Percentiles rank a stretch among this genome's conserved stretches.
Evolutionary conservation across 169 alveolate genomes (phyloP).

Genomic region (Plasmodium sp.): DNA sequence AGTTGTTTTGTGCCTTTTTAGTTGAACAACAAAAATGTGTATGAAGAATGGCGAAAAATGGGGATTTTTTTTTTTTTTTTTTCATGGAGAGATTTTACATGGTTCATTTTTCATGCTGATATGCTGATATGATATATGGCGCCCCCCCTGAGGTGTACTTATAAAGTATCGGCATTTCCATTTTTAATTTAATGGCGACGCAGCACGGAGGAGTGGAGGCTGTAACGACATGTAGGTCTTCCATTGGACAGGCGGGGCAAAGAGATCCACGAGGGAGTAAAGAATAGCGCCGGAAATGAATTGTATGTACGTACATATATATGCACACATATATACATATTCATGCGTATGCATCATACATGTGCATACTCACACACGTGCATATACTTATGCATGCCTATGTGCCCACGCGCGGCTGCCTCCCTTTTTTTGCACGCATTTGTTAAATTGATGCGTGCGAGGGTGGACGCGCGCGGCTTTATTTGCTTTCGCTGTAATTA

Average conservation of each 20-base stretch:
- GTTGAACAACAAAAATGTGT: not conserved
- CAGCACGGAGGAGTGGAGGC: not conserved
- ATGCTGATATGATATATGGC: not conserved
- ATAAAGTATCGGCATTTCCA: not conserved
- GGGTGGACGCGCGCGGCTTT: not conserved
- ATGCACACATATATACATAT: not conserved
- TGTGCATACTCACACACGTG: too few species aligned
- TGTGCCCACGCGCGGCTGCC: not conserved
- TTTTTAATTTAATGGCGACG: not conserved
- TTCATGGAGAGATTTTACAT: not conserved
- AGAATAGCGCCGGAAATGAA: not conserved
- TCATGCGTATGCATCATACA: too few species aligned
- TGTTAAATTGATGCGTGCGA: not conserved
- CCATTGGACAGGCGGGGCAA: not conserved
- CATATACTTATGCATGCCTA: not conserved
- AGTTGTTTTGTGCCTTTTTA: constrained; percentile 6
- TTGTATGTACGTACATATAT: not conserved
- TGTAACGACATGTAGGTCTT: not conserved
- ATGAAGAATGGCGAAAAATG: not conserved
- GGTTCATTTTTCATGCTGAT: not conserved
- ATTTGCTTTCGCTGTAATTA: not conserved
- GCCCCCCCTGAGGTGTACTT: not conserved
- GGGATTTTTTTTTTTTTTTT: not conserved
- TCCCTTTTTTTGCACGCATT: not conserved
- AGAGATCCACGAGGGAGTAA: not conserved